Evolutionary conservation across 2,329 filamentous ascomycete genomes (phyloP).

Genomic region (Davidsoniella neocaledoniae): DNA sequence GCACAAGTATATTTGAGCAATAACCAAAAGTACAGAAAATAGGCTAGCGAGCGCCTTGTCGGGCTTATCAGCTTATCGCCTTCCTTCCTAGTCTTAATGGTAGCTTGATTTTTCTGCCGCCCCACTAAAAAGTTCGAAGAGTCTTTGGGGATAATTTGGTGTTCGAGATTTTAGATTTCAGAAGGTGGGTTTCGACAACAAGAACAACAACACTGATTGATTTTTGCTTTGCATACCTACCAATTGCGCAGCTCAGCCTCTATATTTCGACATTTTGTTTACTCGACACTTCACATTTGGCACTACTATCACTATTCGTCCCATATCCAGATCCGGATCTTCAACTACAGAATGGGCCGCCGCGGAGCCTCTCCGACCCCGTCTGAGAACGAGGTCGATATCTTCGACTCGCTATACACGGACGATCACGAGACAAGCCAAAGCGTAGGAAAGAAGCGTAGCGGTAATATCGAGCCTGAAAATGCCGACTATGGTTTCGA

Average conservation of each 20-base stretch:
- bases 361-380: slow-evolving; percentile 63
- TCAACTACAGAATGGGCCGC: slow-evolving; percentile 40
- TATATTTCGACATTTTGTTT: too few species aligned
- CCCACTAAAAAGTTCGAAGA: slow-evolving; percentile 5
- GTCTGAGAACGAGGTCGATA: slow-evolving; percentile 86
- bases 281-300: too few species aligned
- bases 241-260: too few species aligned
- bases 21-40: too few species aligned
- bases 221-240: background rate
- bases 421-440: slow-evolving; percentile 35
- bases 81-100: background rate
- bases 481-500: slow-evolving; percentile 33
- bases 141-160: slow-evolving; percentile 7
- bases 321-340: background rate
- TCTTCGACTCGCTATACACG: slow-evolving; percentile 60
- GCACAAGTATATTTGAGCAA: too few species aligned
- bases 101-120: background rate
- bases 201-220: background rate
- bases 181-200: background rate
- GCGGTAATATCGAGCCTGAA: slow-evolving; percentile 11
- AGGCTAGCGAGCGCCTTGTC: too few species aligned
- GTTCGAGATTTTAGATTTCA: background rate
- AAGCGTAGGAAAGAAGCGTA: slow-evolving; percentile 15
- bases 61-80: too few species aligned
- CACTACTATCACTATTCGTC: too few species aligned